Base-by-base conservation (phyloP, 2,329 filamentous ascomycete species). In the Diaporthe citriasiana region DNA sequence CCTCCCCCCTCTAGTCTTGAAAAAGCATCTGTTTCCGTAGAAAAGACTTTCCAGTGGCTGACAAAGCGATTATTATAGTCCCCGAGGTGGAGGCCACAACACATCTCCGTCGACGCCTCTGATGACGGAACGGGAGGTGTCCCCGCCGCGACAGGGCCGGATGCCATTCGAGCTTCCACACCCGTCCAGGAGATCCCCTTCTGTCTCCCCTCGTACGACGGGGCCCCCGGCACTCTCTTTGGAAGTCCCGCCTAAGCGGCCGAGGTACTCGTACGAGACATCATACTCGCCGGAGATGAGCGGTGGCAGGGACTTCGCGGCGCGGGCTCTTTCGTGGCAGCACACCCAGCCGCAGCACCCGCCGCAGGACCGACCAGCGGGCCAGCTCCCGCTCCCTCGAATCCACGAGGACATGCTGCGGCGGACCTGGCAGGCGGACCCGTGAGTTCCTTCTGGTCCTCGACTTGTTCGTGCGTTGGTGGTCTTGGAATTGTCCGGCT, bases 21-120 rank as follows among this genome's bases (percentile, higher is more conserved):
- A 25, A 33, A 27, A 33, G 6, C 53, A 19, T 35, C 47, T 57
- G 7, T 22, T 55, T 9, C 12, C 70, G 74, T 75, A 69, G 45
- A 10, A 7, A 71, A 25, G 47, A 77, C 79, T 70, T 79, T 70
- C 80, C 77, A 19, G 77, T 38, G 63, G 40, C 56, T 74, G n/a
- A 74, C 63, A 50, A 10, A 13, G 27, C 2, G n/a, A 35, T 27
- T 47, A 17, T 8, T 74, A 17, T 75, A 91, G 89, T 72, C 89
- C 89, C 25, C 85, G 89, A 77, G 89, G 89, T 56, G 89, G 89
- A 13, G 74, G 74, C 30, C 74, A 75, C 53, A 90, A 89, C 76
- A 87, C 86, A 3, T 90, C 89, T 5, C 89, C 89, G 1, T 86
- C 87, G 4, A 85, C 88, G 27, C 86, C 88, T 40, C 63, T 53